phyloP scores from a whole-genome alignment of 1,284 basidiomycete genomes.

The Omphalotus olearius region DNA sequence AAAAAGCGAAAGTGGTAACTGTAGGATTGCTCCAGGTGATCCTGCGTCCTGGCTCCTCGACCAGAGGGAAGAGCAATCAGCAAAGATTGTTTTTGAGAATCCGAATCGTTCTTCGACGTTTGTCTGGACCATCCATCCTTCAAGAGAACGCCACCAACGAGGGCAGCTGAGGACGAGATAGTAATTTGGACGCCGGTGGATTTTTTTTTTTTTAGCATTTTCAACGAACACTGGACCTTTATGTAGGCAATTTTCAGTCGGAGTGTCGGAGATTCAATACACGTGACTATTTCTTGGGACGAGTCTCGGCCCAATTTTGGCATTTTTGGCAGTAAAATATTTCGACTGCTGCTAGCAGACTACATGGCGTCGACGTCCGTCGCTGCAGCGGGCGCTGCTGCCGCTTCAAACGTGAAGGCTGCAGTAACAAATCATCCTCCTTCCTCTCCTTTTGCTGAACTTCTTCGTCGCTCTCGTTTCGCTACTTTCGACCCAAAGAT shows the following conservation, averaged over 20 bases:
- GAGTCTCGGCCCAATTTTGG: not conserved
- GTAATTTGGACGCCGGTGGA: conserved; percentile 70
- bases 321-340: not conserved
- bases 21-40: conserved; percentile 81
- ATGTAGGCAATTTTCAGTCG: not conserved
- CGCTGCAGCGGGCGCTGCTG: conserved; percentile 26
- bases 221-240: not conserved
- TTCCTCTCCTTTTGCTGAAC: conserved; percentile 63
- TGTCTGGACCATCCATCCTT: conserved; percentile 83
- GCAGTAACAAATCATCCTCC: conserved; percentile 24
- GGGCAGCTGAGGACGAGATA: conserved; percentile 48
- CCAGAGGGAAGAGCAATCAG: conserved; percentile 82
- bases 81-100: conserved; percentile 87
- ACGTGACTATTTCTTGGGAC: not conserved
- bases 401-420: conserved; percentile 22
- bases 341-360: not conserved
- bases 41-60: conserved; percentile 84
- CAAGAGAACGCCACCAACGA: conserved; percentile 26
- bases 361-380: conserved; percentile 20
- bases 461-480: conserved; percentile 75
- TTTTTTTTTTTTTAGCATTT: not conserved
- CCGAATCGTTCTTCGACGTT: conserved; percentile 66
- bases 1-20: conserved; percentile 26
- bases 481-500: conserved; percentile 71
- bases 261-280: not conserved